Evolutionary conservation across 257 asterid species (phyloP), one percentile per base, ranked within the genome.

Genomic region (Phtheirospermum japonicum): DNA sequence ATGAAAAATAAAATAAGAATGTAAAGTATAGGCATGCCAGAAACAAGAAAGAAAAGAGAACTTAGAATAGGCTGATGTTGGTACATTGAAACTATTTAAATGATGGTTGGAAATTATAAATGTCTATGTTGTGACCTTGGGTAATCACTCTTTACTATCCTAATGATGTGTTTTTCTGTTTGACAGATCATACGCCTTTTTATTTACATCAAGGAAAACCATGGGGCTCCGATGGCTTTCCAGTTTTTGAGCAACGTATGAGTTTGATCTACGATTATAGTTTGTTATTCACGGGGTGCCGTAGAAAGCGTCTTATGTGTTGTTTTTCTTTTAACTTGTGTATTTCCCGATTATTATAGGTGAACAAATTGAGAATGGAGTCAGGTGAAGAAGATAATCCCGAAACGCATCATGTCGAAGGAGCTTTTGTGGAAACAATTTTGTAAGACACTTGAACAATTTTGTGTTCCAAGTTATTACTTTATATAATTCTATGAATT

Each of bases 201-300:
- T 82, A 68, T 71, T 71, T 78, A 85, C 79, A 78, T 89, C 72
- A 78, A 93, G 85, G 92, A 93, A 72, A 80, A 89, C 63, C 94
- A 82, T 46, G 99, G 99, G 66, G 65, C 75, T 54, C 74, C 75
- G 68, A 67, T 61, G 74, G 96, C 97, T 75, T 93, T 87, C 83
- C 94, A 85, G 83, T 93, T 89, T 75, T 57, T 93, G 81, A 83
- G 94, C 82, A 93, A 89, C 45, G 99, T 93, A 87, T 49, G 94
- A 61, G 61, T 65, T 73, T 31, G 68, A 42, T 75, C 63, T 74
- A 30, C 60, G 48, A 40, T n/a, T n/a, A n/a, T n/a, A n/a, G n/a
- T n/a, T n/a, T n/a, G n/a, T 23, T 23, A 23, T 23, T 23, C 28
- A 55, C 33, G 33, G 39, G 32, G 23, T 65, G 16, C 7, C 49